Percentiles rank a stretch among this genome's conserved stretches.
These are phyloP conservation scores for Fraxinus ornus DNA, from an alignment of 305 asterid genomes.

Conservation along the genomic window DNA sequence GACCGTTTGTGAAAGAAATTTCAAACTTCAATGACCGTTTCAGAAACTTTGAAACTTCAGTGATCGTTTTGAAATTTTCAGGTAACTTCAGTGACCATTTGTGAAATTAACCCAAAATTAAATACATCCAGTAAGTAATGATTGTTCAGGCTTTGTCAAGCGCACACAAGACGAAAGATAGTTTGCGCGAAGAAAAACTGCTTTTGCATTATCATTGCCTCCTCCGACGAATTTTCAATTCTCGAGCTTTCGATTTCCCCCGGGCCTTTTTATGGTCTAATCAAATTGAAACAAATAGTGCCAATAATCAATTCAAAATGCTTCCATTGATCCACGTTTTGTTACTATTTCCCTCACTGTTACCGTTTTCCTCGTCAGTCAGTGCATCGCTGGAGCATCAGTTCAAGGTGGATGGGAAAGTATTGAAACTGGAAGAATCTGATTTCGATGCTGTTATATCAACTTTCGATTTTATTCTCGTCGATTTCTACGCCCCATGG, in stretches of 20 bases:
- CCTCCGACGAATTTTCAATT: not conserved
- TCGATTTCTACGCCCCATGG: constrained; percentile 93
- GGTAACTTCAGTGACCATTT: too few species aligned
- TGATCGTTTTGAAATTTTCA: too few species aligned
- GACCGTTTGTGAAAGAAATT: too few species aligned
- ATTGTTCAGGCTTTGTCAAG: not conserved
- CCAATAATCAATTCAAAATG: not conserved
- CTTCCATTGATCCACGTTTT: not conserved
- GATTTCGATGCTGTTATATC: constrained; percentile 77
- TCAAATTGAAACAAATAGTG: not conserved
- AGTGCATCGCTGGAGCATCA: constrained; percentile 32
- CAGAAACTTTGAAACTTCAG: too few species aligned
- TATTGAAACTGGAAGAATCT: constrained; percentile 69
- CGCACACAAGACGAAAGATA: not conserved
- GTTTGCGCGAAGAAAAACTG: not conserved
- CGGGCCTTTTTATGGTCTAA: not conserved
- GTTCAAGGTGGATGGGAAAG: constrained; percentile 71
- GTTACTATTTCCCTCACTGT: constrained; percentile 13
- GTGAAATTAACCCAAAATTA: too few species aligned
- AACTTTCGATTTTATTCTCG: constrained; percentile 66
- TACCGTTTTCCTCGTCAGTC: constrained; percentile 25
- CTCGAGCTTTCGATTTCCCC: not conserved
- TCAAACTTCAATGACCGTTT: too few species aligned
- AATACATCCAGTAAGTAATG: too few species aligned
- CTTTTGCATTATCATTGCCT: not conserved